Percentiles rank a stretch among this genome's conserved stretches.
These are phyloP conservation scores for Leccinum barrowsii DNA, from an alignment of 768 basidiomycete genomes.

Conservation along the genomic window DNA sequence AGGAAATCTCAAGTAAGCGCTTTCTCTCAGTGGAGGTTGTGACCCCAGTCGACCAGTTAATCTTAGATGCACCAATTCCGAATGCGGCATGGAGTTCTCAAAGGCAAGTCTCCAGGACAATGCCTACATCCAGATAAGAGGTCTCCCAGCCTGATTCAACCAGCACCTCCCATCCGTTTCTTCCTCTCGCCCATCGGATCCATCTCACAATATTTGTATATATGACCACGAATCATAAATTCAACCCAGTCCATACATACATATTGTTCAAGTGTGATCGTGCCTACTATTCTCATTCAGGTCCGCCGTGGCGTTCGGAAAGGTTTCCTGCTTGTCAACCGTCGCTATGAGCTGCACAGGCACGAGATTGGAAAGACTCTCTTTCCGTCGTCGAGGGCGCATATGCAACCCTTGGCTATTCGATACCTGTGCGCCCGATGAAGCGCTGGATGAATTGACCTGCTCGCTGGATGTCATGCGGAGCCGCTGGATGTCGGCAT, in stretches of 20 bases:
- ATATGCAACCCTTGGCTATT: conserved; percentile 44
- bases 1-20: conserved; percentile 35
- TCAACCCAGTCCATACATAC: conserved; percentile 19
- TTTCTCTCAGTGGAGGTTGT: conserved; percentile 5
- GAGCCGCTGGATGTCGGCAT: conserved; percentile 76
- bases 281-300: conserved; percentile 55
- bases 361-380: conserved; percentile 64
- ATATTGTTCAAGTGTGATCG: conserved; percentile 18
- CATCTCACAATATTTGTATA: conserved; percentile 28
- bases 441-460: conserved; percentile 6
- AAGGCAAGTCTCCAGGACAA: conserved; percentile 39
- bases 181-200: not conserved
- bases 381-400: conserved; percentile 52
- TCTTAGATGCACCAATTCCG: conserved; percentile 36
- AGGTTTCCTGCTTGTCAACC: conserved; percentile 54
- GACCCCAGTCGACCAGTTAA: conserved; percentile 11
- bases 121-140: conserved; percentile 39
- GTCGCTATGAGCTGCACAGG: conserved; percentile 60
- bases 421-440: conserved; percentile 15
- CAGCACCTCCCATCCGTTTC: not conserved
- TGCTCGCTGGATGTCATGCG: conserved; percentile 35
- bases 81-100: conserved; percentile 40
- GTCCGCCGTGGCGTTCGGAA: conserved; percentile 60
- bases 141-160: conserved; percentile 31
- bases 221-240: conserved; percentile 23